phyloP scores from a whole-genome alignment of 208 protist species.

The Lotmaria passim region DNA sequence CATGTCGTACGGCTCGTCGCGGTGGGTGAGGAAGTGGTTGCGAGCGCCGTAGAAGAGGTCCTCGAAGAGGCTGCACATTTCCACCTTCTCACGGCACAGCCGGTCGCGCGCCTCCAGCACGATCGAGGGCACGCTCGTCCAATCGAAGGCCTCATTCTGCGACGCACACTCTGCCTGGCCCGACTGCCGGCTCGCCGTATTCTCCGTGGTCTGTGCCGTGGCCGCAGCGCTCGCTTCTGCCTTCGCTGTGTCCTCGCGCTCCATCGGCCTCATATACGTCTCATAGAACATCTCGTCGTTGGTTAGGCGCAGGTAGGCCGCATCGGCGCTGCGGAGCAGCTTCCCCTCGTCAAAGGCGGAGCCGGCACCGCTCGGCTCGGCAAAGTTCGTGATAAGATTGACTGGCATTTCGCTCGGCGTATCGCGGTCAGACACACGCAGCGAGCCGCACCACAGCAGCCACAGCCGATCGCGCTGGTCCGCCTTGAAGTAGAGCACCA shows the following conservation, averaged over 20 bases:
- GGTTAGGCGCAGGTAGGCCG: slow-evolving; percentile 58
- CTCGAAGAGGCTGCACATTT: slow-evolving; percentile 51
- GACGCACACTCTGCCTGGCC: neutral
- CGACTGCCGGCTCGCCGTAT: slow-evolving; percentile 14
- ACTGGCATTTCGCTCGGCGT: slow-evolving; percentile 77
- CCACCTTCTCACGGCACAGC: slow-evolving; percentile 44
- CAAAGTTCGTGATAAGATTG: slow-evolving; percentile 80
- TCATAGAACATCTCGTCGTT: slow-evolving; percentile 84
- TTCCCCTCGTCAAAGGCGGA: slow-evolving; percentile 58
- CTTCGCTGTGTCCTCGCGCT: slow-evolving; percentile 20
- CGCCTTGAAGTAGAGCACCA: slow-evolving; percentile 91
- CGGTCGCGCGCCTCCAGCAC: slow-evolving; percentile 56
- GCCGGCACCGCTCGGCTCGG: slow-evolving; percentile 40
- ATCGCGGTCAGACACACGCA: slow-evolving; percentile 76
- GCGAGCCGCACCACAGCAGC: slow-evolving; percentile 86
- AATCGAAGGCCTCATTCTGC: slow-evolving; percentile 39
- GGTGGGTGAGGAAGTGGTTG: slow-evolving; percentile 62
- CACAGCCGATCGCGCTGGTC: slow-evolving; percentile 76
- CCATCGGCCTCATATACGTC: slow-evolving; percentile 62
- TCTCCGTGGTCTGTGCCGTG: slow-evolving; percentile 7
- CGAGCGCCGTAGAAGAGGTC: slow-evolving; percentile 82
- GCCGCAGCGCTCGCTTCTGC: slow-evolving; percentile 1
- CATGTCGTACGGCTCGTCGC: slow-evolving; percentile 45
- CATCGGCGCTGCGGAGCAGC: slow-evolving; percentile 59
- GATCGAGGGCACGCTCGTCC: slow-evolving; percentile 29